Evolutionary conservation across 495 filamentous ascomycete genomes (phyloP).

Genomic region (Umbilicaria muhlenbergii): DNA sequence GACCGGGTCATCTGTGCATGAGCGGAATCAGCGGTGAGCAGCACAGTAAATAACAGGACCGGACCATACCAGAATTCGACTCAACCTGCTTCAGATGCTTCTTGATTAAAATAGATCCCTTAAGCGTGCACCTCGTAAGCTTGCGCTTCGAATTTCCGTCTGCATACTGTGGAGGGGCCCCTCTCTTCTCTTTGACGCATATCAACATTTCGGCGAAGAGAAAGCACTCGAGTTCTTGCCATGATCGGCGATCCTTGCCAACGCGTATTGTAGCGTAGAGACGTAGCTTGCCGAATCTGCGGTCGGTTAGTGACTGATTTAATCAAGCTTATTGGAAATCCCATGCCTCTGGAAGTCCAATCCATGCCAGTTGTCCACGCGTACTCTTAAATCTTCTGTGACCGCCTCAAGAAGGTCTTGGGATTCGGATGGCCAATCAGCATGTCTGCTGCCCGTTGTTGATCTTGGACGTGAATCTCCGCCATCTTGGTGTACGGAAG

Average conservation of each 20-base stretch:
- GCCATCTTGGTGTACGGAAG: slow-evolving; percentile 28
- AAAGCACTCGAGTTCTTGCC: slow-evolving; percentile 97
- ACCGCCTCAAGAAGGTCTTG: slow-evolving; percentile 63
- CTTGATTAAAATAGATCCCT: slow-evolving; percentile 96
- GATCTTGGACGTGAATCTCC: slow-evolving; percentile 25
- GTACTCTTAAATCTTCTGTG: slow-evolving; percentile 67
- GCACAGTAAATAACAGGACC: slow-evolving; percentile 9
- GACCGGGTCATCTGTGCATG: slow-evolving; percentile 53
- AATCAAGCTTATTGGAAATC: neutral
- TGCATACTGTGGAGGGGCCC: slow-evolving; percentile 36
- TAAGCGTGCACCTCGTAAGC: slow-evolving; percentile 67
- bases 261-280: slow-evolving; percentile 85
- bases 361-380: slow-evolving; percentile 97
- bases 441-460: slow-evolving; percentile 14
- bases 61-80: slow-evolving; percentile 31
- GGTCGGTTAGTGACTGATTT: slow-evolving; percentile 5
- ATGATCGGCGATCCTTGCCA: slow-evolving; percentile 90
- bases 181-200: slow-evolving; percentile 94
- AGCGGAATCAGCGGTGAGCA: neutral
- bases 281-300: slow-evolving; percentile 82
- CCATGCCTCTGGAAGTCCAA: slow-evolving; percentile 78
- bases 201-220: slow-evolving; percentile 99
- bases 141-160: slow-evolving; percentile 43
- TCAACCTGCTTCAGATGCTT: slow-evolving; percentile 94
- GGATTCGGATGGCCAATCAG: slow-evolving; percentile 28